Evolutionary conservation across 2,329 filamentous ascomycete species (phyloP), one percentile per base, ranked within the genome.

Genomic region (Magnaporthiopsis incrustans): DNA sequence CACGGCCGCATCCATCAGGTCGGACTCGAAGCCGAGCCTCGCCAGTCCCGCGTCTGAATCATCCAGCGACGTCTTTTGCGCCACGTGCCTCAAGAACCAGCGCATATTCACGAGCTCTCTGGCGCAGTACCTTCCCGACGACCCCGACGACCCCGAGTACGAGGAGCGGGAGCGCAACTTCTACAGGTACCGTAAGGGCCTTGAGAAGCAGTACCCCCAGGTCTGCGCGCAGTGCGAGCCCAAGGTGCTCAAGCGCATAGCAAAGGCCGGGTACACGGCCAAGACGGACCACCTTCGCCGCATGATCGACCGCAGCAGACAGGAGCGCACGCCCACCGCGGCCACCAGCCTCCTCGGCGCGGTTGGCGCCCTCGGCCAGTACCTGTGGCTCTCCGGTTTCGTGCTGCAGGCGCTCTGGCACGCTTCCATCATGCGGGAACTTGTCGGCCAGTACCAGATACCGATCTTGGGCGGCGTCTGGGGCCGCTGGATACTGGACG

Each of bases 161-260:
- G 78, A 77, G 4, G 81, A 85, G 66, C 88, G 88, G 67, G 89
- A 92, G 73, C 82, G 81, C 64, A 83, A 84, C 61, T 89, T 90
- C 69, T 88, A 87, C 67, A 81, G 82, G 50, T 96, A 90, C 73
- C 87, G 88, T 66, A 82, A 81, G 66, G 82, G 87, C 62, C 81
- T 97, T 25, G 93, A 97, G 77, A 81, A 86, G 70, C 85, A 89
- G 61, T 98, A 97, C 72, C 95, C 95, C 0, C 92, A 95, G 72
- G 89, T 97, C 65, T 99, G 95, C 77, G 83, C 83, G 67, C 80
- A 85, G 59, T 99, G 95, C 75, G 89, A 90, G 67, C 89, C 88
- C 7, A 85, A 81, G 66, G 93, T 94, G 27, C 85, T 89, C 67
- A 78, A 83, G 50, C 84, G 87, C 66, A 86, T 97, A 63, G 82